Base-by-base conservation (phyloP, 345 rosid species). In the Citrus trifoliata region DNA sequence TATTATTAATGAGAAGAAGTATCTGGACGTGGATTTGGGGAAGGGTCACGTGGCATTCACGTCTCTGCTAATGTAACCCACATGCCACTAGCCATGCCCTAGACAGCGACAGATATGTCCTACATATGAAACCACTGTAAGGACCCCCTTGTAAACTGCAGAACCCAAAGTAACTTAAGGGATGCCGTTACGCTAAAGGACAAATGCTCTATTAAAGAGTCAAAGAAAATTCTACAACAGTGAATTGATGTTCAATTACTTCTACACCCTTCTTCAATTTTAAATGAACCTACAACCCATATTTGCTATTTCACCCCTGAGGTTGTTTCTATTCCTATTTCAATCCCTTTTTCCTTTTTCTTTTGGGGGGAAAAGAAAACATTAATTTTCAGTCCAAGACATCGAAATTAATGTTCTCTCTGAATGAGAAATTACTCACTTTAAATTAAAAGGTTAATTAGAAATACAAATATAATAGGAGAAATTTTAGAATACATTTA, bases 1-100 rank as follows among this genome's bases (percentile, higher is more conserved):
- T 3, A 13, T 46, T 10, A 53, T 53, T 19, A 53, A 53, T 18
- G 4, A 48, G 10, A 7, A 24, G 40, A 6, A 8, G 28, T n/a
- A 48, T 18, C 37, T 4, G 71, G 58, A 25, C 22, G 1, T 46
- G 58, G 74, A 33, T 13, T 18, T 30, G 38, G 42, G 38, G 63
- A 8, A 12, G 51, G 65, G 63, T 48, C 63, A 76, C 71, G 78
- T 76, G 71, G 62, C 71, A n/a, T 35, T 73, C 53, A 73, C 35
- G 16, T 73, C 22, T 4, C 14, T 64, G 70, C 21, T 51, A 3
- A 37, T 51, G 62, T 32, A 53, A 38, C 25, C 73, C 67, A 60
- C 68, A 33, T 65, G 78, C 78, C 78, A 14, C 63, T 27, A 19
- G 25, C 27, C 69, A 28, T 46, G 59, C 68, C 59, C 69, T 10